These are phyloP conservation scores for Penicillium sp. DNA, from an alignment of 2,329 filamentous ascomycete genomes.

Conservation along the genomic window DNA sequence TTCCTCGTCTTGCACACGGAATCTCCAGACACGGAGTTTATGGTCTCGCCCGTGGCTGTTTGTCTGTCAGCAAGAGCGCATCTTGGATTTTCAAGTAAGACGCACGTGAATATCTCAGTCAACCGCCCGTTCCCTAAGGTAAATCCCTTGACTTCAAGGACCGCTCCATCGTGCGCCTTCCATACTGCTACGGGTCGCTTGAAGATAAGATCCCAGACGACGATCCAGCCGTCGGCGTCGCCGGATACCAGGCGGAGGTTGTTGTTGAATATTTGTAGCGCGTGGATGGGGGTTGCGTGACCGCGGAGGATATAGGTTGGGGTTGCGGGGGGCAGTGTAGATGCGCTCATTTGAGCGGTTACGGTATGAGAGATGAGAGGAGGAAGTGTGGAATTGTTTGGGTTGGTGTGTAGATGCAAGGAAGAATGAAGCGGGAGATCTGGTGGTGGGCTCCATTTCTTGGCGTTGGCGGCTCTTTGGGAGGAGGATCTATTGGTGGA, in stretches of 20 bases:
- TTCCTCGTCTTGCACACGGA: constrained; percentile 65
- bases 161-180: constrained; percentile 78
- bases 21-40: constrained; percentile 81
- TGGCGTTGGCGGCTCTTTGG: neutral
- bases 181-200: constrained; percentile 84
- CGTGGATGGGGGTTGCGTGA: constrained; percentile 80
- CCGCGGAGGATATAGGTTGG: constrained; percentile 79
- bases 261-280: constrained; percentile 70
- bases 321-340: constrained; percentile 54
- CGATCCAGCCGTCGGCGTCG: constrained; percentile 87
- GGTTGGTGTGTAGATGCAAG: neutral
- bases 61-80: constrained; percentile 44
- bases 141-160: constrained; percentile 77
- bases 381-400: neutral
- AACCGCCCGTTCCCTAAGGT: constrained; percentile 57
- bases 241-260: constrained; percentile 83
- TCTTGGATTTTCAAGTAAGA: constrained; percentile 28
- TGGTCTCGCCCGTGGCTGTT: constrained; percentile 83
- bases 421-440: neutral
- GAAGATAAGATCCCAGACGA: constrained; percentile 82
- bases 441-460: neutral
- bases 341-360: constrained; percentile 19
- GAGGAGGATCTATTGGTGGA: neutral
- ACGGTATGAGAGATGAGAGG: neutral
- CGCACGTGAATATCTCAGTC: constrained; percentile 83